A percentile compares a stretch with the other conserved stretches of the same genome.
Conservation (phyloP, 352 stramenopile genomes). For the Phytopythium sindhum region DNA sequence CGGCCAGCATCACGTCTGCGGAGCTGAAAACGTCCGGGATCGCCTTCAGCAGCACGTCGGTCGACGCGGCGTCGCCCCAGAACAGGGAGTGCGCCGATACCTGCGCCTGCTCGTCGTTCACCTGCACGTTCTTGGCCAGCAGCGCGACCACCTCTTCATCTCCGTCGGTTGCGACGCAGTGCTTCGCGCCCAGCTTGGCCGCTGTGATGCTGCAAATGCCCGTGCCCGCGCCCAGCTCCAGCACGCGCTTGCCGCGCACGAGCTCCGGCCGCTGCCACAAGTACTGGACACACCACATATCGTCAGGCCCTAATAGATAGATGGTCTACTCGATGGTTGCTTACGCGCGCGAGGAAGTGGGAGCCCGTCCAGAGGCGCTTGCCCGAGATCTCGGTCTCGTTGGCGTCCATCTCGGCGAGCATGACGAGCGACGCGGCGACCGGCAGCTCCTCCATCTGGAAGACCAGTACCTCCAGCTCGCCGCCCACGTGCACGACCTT, state of each 20-base stretch:
- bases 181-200: constrained; percentile 40
- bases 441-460: constrained; percentile 59
- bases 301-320: no score
- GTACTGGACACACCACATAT: constrained; percentile 18
- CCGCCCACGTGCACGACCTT: constrained; percentile 42
- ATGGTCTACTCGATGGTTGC: no score
- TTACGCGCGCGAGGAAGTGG: constrained; percentile 52
- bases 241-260: constrained; percentile 40
- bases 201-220: constrained; percentile 72
- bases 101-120: constrained; percentile 23
- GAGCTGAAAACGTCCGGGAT: constrained; percentile 22
- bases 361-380: constrained; percentile 75
- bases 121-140: constrained; percentile 40
- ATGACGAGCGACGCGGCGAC: constrained; percentile 56
- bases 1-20: constrained; percentile 60
- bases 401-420: constrained; percentile 58
- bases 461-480: constrained; percentile 33
- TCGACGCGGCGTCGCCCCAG: constrained; percentile 52
- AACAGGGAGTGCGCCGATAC: constrained; percentile 39
- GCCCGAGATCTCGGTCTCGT: constrained; percentile 70
- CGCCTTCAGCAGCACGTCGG: constrained; percentile 24
- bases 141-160: constrained; percentile 60
- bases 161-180: constrained; percentile 60
- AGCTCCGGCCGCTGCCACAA: constrained; percentile 40
- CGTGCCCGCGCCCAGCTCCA: constrained; percentile 72